Percentiles rank a stretch among this genome's conserved stretches.
Conservation (phyloP, 2,329 filamentous ascomycete genomes). For the Pyrenochaeta sp. region DNA sequence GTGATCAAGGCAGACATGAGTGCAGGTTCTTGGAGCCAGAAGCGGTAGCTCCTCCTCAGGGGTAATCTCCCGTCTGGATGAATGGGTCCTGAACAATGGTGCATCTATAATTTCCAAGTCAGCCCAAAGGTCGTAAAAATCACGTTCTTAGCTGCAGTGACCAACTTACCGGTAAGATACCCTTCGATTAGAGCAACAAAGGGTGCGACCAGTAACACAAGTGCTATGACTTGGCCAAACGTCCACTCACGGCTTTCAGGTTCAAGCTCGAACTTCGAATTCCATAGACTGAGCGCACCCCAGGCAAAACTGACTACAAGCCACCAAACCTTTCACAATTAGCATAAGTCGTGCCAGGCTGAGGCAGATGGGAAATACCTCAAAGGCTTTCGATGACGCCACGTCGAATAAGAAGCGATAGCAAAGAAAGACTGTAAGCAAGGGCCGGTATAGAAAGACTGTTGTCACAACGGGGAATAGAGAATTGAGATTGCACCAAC, state of each 20-base stretch:
- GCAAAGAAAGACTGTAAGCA: slow-evolving; percentile 1
- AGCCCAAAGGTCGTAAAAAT: background rate
- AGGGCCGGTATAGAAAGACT: slow-evolving; percentile 5
- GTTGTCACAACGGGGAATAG: background rate
- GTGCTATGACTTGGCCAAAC: slow-evolving; percentile 13
- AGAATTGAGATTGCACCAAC: background rate
- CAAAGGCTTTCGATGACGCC: slow-evolving; percentile 10
- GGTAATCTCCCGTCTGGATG: background rate
- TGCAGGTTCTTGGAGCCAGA: background rate
- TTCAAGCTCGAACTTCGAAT: slow-evolving; percentile 1
- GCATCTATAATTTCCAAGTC: background rate
- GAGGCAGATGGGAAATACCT: background rate
- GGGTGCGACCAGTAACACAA: slow-evolving; percentile 11
- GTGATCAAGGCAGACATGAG: background rate
- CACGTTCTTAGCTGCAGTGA: background rate
- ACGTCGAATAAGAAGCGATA: slow-evolving; percentile 7
- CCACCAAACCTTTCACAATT: slow-evolving; percentile 10
- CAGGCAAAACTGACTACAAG: slow-evolving; percentile 11
- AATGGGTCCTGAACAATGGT: background rate
- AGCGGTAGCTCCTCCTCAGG: background rate
- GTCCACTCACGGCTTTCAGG: slow-evolving; percentile 11
- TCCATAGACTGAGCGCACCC: slow-evolving; percentile 10
- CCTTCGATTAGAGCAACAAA: slow-evolving; percentile 7
- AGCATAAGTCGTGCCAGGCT: background rate
- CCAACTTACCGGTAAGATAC: background rate